Base-by-base conservation (phyloP, 805 yeast species). In the Ogataea haglerorum region DNA sequence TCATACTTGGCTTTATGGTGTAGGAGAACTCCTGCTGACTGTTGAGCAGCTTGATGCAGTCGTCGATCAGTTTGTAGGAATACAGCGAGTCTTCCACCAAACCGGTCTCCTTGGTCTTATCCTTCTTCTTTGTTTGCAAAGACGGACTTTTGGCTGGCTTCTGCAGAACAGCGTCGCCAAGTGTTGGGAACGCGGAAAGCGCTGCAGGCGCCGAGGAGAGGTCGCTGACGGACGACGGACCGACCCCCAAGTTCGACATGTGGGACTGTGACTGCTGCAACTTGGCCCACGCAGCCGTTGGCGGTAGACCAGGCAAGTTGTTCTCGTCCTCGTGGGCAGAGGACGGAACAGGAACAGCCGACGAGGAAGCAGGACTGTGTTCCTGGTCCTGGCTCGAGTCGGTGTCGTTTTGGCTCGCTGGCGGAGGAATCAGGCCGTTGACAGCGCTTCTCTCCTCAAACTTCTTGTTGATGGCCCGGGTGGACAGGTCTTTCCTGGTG, bases 401-500 rank as follows among this genome's bases (percentile, higher is more conserved):
- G 13, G 45, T 46, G 13, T 32, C 28, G 9, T 27, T 33, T 8
- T 32, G 37, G 23, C 32, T 12, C 7, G 33, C 23, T 16, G 56
- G 46, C 5, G 65, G 63, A 12, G 61, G 56, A 32, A 52, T 59
- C 40, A 61, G 47, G n/a, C 66, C 64, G 40, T 63, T 63, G 24
- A 66, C 54, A 17, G 66, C 66, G 6, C 58, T 51, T 43, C 64
- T 56, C 42, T 56, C 64, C 34, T 57, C 58, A 35, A 51, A 57
- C 75, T 77, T 76, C 54, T 75, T 78, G 49, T 77, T 70, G 53
- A 80, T 79, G 51, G 79, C 80, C 60, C 85, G 83, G 3, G 93
- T 85, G 5, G 89, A 80, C 55, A 86, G 70, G 57, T 86, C 95
- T 57, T 86, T 89, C 63, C 96, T 80, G 19, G 95, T 87, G 66